Percentiles rank a stretch among this genome's conserved stretches.
Conservation (phyloP, 1,284 basidiomycete genomes). For the Bjerkandera adusta region DNA sequence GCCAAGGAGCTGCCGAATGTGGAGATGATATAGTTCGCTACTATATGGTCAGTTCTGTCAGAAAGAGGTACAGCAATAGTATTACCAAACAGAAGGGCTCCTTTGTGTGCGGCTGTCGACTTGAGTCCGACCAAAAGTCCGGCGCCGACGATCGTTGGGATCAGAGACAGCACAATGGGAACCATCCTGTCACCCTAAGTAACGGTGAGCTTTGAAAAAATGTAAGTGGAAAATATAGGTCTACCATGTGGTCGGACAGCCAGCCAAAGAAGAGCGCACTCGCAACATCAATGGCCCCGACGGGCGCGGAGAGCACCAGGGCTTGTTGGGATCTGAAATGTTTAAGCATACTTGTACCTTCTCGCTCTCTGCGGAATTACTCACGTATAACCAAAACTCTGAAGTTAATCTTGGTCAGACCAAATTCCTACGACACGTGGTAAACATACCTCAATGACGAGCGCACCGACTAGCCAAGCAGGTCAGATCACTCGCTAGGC, state of each 20-base stretch:
- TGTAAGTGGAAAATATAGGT: slow-evolving; percentile 3
- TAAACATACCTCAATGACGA: slow-evolving; percentile 44
- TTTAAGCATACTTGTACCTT: too few species aligned
- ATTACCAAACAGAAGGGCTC: slow-evolving; percentile 57
- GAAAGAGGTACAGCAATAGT: too few species aligned
- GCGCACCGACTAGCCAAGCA: slow-evolving; percentile 48
- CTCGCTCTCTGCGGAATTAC: slow-evolving; percentile 23
- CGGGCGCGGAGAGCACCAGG: slow-evolving; percentile 59
- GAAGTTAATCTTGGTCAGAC: too few species aligned
- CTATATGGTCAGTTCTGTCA: too few species aligned
- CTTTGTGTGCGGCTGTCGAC: slow-evolving; percentile 42
- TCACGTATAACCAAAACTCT: slow-evolving; percentile 61
- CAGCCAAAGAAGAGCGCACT: slow-evolving; percentile 57
- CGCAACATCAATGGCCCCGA: slow-evolving; percentile 46
- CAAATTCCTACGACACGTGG: not conserved
- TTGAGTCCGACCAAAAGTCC: slow-evolving; percentile 57
- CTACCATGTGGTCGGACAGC: slow-evolving; percentile 62
- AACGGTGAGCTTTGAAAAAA: too few species aligned
- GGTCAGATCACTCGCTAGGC: too few species aligned
- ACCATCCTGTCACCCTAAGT: slow-evolving; percentile 66
- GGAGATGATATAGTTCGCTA: slow-evolving; percentile 53
- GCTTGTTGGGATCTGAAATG: slow-evolving; percentile 49
- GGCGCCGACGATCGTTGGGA: slow-evolving; percentile 62
- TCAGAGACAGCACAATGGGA: slow-evolving; percentile 57
- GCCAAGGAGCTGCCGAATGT: slow-evolving; percentile 61